phyloP scores from a whole-genome alignment of 441 rosid genomes.

The Melastoma candidum region DNA sequence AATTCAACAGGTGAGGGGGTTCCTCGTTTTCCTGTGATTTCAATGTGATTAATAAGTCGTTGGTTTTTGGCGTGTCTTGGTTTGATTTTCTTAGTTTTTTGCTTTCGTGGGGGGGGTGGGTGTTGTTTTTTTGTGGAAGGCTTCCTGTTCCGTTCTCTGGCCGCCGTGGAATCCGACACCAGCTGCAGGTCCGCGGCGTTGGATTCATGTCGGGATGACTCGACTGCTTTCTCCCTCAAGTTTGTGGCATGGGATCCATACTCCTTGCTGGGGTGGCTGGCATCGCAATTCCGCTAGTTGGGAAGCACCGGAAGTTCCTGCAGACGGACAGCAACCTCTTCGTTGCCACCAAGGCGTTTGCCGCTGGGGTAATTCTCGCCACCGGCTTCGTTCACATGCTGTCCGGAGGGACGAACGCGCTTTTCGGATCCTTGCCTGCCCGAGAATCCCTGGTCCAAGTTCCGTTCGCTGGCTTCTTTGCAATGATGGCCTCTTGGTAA shows the following conservation, averaged over 20 bases:
- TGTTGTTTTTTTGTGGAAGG: constrained; percentile 17
- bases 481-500: constrained; percentile 69
- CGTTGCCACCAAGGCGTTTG: constrained; percentile 78
- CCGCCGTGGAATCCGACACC: constrained; percentile 22
- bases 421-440: constrained; percentile 54
- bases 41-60: no score
- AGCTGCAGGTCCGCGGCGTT: constrained; percentile 32
- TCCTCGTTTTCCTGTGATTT: no score
- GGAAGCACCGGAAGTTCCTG: constrained; percentile 45
- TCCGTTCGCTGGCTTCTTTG: constrained; percentile 75
- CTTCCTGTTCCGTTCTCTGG: constrained; percentile 18
- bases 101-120: no score
- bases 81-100: neutral
- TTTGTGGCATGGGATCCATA: constrained; percentile 64
- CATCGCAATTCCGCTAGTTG: constrained; percentile 56
- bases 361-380: constrained; percentile 87
- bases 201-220: constrained; percentile 50
- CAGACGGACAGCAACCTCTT: constrained; percentile 49
- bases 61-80: no score
- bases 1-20: constrained; percentile 25
- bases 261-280: constrained; percentile 54
- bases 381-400: constrained; percentile 97
- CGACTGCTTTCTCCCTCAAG: constrained; percentile 46
- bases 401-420: constrained; percentile 45
- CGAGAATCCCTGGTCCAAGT: constrained; percentile 60